Evolutionary conservation across 1,284 basidiomycete species (phyloP).

Genomic region (Sparassis latifolia): DNA sequence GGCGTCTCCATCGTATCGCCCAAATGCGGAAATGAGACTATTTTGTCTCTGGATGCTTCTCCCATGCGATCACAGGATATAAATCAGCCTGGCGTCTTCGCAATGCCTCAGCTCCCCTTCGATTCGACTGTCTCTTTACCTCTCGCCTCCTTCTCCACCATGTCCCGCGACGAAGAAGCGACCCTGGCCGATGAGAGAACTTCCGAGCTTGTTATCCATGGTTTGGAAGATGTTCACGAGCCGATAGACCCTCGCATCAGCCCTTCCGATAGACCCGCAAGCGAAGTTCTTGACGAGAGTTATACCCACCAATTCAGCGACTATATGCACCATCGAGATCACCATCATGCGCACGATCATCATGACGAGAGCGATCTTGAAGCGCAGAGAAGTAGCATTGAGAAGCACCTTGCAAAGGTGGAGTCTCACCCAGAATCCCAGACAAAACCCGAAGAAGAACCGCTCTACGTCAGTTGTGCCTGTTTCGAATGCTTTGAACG

Average conservation of each 20-base stretch:
- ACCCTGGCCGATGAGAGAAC: constrained; percentile 9
- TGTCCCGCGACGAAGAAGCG: constrained; percentile 15
- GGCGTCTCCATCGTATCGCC: too few relatives aligned
- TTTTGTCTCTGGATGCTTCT: too few relatives aligned
- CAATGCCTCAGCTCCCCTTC: too few relatives aligned
- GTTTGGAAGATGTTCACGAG: not conserved
- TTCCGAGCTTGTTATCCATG: not conserved
- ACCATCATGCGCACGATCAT: constrained; percentile 6
- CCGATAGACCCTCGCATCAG: not conserved
- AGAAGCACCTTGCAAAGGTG: not conserved
- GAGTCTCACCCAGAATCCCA: not conserved
- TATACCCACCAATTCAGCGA: constrained; percentile 21
- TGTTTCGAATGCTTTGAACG: not conserved
- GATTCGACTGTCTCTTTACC: too few relatives aligned
- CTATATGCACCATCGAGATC: constrained; percentile 20
- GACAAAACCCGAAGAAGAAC: constrained; percentile 4
- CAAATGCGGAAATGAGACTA: too few relatives aligned
- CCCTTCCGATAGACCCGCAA: constrained; percentile 7
- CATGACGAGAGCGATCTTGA: not conserved
- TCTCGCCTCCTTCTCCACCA: not conserved
- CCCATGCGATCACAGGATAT: too few relatives aligned
- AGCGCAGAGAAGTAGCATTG: constrained; percentile 4
- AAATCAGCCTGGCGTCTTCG: too few relatives aligned
- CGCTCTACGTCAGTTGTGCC: constrained; percentile 14
- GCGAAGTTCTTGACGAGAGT: constrained; percentile 20